Base-by-base conservation (phyloP, 2,329 filamentous ascomycete genomes). In the Raffaelea ambrosiae region DNA sequence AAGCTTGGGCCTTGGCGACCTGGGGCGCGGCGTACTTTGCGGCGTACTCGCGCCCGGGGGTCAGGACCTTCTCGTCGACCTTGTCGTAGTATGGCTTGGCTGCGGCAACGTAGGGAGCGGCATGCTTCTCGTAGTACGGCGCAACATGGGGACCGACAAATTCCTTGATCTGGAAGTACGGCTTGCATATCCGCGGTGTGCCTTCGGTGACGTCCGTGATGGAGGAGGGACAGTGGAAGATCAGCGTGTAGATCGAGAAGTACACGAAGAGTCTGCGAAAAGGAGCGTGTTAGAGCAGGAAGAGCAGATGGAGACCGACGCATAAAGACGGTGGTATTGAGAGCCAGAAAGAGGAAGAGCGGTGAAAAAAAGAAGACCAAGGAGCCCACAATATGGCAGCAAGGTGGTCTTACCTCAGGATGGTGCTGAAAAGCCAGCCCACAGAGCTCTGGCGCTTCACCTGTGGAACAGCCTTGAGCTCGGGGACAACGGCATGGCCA, bases 101-200 rank as follows among this genome's bases (percentile, higher is more conserved):
- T 44, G 79, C 69, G 35, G 90, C 77, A 52, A 95, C 79, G 61
- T 96, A 93, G 3, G 88, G 87, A 5, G 84, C 85, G 21, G 87
- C 84, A 60, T 96, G 95, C 49, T 78, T 66, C 55, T 91, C 71
- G 65, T 96, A 97, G 67, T 94, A 95, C 3, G 90, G 91, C 57
- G 83, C 74, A 29, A 94, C 60, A 63, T 91, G 84, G 3, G 93
- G 93, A 22, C 79, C 68, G 51, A 90, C 70, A 49, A 68, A 60
- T 19, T 74, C 66, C 73, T 82, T 70, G 70, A 81, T 57, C 67
- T 81, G 66, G 69, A 84, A 75, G 74, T 96, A 96, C 10, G 86
- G 83, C 59, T 83, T 83, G 76, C 93, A 98, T 52, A 97, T 77
- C 54, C 70, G 75, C 1, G 90, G 86, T 1, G 88, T 86, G 26